Evolutionary conservation across 441 rosid species (phyloP).

Genomic region (Croton laevigatus): DNA sequence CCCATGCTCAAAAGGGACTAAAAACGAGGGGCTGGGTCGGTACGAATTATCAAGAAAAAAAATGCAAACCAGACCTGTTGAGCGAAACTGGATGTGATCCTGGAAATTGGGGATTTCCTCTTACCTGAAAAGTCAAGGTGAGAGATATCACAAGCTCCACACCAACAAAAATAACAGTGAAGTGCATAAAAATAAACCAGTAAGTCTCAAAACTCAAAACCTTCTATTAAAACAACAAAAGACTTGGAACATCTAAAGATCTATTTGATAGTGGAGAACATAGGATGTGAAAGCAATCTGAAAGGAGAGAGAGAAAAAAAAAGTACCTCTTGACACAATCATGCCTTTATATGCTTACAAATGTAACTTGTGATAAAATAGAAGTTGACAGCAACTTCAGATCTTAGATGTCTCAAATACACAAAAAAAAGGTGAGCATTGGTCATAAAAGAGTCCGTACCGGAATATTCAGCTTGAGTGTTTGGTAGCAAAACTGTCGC

Average conservation of each 20-base stretch:
- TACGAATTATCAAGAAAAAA: not conserved
- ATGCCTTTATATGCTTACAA: not conserved
- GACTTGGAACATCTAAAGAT: not conserved
- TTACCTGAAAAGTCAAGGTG: slow-evolving; percentile 49
- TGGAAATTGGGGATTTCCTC: slow-evolving; percentile 82
- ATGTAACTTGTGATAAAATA: not conserved
- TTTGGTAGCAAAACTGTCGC: slow-evolving; percentile 70
- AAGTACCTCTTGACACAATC: not conserved
- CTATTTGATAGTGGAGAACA: not conserved
- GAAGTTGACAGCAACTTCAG: not conserved
- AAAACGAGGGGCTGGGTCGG: not conserved
- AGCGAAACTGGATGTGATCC: slow-evolving; percentile 99
- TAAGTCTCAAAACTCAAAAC: not conserved
- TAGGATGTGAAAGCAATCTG: not conserved
- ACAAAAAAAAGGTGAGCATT: slow-evolving; percentile 7
- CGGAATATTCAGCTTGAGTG: slow-evolving; percentile 62
- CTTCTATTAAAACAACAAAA: not conserved
- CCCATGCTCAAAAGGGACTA: not conserved
- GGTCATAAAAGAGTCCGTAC: slow-evolving; percentile 40
- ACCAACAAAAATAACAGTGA: slow-evolving; percentile 12
- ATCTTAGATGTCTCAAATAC: not conserved
- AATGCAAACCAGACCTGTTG: slow-evolving; percentile 55
- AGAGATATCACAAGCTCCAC: slow-evolving; percentile 11
- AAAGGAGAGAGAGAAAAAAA: not conserved
- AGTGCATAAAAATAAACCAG: slow-evolving; percentile 1